Conservation (phyloP, 2,329 filamentous ascomycete species). For the Aspergillus quadrilineatus region DNA sequence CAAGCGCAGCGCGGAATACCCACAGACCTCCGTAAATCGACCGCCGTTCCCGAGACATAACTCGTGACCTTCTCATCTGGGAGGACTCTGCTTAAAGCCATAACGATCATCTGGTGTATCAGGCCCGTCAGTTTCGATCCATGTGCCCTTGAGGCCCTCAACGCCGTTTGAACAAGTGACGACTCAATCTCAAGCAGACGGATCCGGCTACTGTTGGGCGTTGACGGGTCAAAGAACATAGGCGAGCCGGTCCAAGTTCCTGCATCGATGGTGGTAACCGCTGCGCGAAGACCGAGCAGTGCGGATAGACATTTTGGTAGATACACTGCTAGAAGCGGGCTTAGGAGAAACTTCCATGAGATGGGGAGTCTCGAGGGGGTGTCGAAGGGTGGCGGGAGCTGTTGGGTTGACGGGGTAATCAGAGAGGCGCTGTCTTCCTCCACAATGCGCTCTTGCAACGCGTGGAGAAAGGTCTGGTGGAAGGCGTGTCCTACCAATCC, state of each 20-base stretch:
- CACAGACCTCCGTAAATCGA: slow-evolving; percentile 43
- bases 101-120: slow-evolving; percentile 42
- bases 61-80: slow-evolving; percentile 23
- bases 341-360: slow-evolving; percentile 47
- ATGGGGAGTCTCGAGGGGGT: slow-evolving; percentile 41
- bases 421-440: neutral
- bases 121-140: slow-evolving; percentile 44
- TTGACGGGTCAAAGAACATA: slow-evolving; percentile 26
- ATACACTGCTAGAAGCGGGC: slow-evolving; percentile 38
- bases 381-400: slow-evolving; percentile 41
- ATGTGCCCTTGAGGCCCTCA: slow-evolving; percentile 33
- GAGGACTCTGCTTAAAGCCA: slow-evolving; percentile 37
- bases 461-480: slow-evolving; percentile 41
- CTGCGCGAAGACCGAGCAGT: slow-evolving; percentile 35
- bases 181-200: slow-evolving; percentile 33
- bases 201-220: slow-evolving; percentile 30
- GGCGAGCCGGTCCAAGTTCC: slow-evolving; percentile 37
- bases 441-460: neutral
- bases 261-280: slow-evolving; percentile 25
- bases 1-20: slow-evolving; percentile 35
- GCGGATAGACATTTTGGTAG: slow-evolving; percentile 37
- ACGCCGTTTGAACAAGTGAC: slow-evolving; percentile 25
- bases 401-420: slow-evolving; percentile 19
- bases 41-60: slow-evolving; percentile 41
- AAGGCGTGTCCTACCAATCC: slow-evolving; percentile 46